Percentiles rank a stretch among this genome's conserved stretches.
Conservation (phyloP, 148 eudicot species). For the Spergularia marina region DNA sequence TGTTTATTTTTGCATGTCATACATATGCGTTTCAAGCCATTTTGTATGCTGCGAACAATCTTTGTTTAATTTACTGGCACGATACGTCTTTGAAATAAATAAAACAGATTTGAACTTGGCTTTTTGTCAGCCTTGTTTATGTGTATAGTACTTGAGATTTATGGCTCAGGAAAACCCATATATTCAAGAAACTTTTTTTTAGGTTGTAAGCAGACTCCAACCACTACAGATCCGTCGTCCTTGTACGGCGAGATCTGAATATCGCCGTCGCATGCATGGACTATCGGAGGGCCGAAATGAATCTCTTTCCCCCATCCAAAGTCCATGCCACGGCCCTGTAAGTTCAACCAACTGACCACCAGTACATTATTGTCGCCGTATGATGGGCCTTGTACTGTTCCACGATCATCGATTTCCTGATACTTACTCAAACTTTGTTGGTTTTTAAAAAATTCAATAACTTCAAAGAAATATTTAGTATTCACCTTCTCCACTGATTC, state of each 20-base stretch:
- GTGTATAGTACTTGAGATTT: background rate
- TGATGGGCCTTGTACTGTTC: constrained; percentile 18
- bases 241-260: background rate
- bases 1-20: no score
- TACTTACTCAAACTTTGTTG: constrained; percentile 28
- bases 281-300: background rate
- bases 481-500: constrained; percentile 30
- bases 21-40: no score
- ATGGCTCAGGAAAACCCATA: background rate
- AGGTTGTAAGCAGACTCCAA: background rate
- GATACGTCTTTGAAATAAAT: no score
- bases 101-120: no score
- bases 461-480: constrained; percentile 28
- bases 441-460: constrained; percentile 25
- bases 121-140: no score
- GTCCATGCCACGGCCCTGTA: constrained; percentile 8
- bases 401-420: constrained; percentile 26
- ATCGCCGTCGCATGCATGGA: constrained; percentile 8
- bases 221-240: background rate
- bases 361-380: constrained; percentile 4
- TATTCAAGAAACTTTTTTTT: background rate
- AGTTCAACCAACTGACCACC: constrained; percentile 16
- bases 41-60: no score
- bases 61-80: no score
- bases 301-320: constrained; percentile 30